Conservation (phyloP, 2,329 filamentous ascomycete genomes). For the Botrytis hyacinthi region DNA sequence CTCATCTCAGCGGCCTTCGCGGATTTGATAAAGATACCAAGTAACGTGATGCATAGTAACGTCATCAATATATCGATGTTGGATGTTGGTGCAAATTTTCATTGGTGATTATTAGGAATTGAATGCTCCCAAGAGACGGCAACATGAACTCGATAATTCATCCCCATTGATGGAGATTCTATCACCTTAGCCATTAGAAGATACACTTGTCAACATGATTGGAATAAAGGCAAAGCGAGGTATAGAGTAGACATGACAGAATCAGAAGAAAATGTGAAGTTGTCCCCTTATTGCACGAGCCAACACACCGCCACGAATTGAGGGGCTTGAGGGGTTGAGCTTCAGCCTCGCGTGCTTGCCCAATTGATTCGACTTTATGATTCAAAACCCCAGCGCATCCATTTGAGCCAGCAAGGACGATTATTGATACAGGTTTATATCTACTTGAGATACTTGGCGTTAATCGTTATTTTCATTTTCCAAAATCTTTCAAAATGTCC, state of each 20-base stretch:
- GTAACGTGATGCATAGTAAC: not conserved
- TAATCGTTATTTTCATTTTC: not conserved
- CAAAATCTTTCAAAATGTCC: conserved; percentile 29
- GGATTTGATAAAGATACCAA: not conserved
- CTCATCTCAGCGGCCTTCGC: not conserved
- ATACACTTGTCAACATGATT: not conserved
- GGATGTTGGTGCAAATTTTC: not conserved
- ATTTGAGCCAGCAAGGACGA: conserved; percentile 18
- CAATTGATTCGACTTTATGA: conserved; percentile 16
- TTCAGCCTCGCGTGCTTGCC: conserved; percentile 15
- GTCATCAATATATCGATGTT: not conserved
- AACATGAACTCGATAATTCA: not conserved
- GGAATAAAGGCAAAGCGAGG: not conserved
- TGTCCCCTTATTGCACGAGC: not conserved
- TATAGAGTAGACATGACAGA: not conserved
- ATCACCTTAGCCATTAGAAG: too few species aligned
- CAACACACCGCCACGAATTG: conserved; percentile 11
- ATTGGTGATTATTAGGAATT: not conserved
- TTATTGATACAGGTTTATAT: not conserved
- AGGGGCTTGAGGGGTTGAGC: conserved; percentile 2
- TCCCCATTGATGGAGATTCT: not conserved
- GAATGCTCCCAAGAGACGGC: not conserved
- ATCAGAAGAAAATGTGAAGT: not conserved
- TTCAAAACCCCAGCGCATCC: conserved; percentile 5
- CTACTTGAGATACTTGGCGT: conserved; percentile 2